Base-by-base conservation (phyloP, 495 filamentous ascomycete species). In the Lophiostoma macrostomum region DNA sequence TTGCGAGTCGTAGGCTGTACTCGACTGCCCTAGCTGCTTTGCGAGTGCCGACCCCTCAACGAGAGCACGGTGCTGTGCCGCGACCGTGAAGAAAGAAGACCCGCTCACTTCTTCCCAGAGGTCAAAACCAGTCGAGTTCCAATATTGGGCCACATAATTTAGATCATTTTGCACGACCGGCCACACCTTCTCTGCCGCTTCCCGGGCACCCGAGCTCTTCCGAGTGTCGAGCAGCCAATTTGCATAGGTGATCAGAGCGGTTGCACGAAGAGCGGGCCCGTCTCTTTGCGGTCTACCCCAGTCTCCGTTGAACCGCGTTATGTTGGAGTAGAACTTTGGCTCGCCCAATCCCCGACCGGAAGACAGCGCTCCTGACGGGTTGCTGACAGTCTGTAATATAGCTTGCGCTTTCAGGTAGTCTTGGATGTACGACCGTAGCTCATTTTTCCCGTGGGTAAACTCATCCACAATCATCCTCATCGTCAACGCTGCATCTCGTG, bases 251-350 rank as follows among this genome's bases (percentile, higher is more conserved):
- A 78, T 76, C 37, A 83, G 64, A 1, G 84, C 78, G 16, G 79
- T 84, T 1, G 85, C 85, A 35, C 85, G 71, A 34, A 87, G 75
- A 5, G 85, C 80, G 18, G 85, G 85, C 0, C 85, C 85, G 58
- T 89, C 85, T 7, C 77, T 74, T 67, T 89, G 85, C 5, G 85
- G 85, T 1, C 85, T 80, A 1, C 83, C 84, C 85, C 85, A 89
- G 4, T 64, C 61, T 20, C 76, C 84, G 11, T 76, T 83, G 64
- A 77, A 88, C 18, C 78, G 67, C n/a, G 69, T 76, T 40, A 76
- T 69, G 43, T 86, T 76, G 40, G 82, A 74, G 36, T 78, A 67
- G 65, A 77, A 88, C 61, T 83, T 84, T 51, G 78, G 68, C 66
- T 84, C 80, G 13, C 75, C 80, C 37, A 84, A 64, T 53, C 71